Conservation (phyloP, 2,329 filamentous ascomycete genomes). For the Penicillium sp. region DNA sequence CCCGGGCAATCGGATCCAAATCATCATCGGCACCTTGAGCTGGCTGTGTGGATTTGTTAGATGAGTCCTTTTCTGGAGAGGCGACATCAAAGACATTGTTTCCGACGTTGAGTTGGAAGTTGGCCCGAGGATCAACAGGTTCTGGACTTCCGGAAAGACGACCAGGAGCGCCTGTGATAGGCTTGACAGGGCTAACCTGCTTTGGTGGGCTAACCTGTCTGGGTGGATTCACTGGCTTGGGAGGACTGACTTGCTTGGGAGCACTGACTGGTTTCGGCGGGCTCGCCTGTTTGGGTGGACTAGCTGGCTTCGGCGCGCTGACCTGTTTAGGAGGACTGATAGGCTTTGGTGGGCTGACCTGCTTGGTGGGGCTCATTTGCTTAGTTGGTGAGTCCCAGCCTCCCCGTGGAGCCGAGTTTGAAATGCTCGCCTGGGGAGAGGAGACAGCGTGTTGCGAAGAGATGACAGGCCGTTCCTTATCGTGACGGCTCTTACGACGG, state of each 20-base stretch:
- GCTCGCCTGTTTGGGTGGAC: slow-evolving; percentile 13
- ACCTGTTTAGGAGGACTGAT: neutral
- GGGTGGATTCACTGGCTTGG: slow-evolving; percentile 42
- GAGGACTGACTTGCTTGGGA: slow-evolving; percentile 28
- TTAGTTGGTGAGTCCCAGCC: slow-evolving; percentile 8
- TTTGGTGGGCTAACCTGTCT: slow-evolving; percentile 43
- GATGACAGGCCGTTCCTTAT: slow-evolving; percentile 58
- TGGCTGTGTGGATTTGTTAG: slow-evolving; percentile 41
- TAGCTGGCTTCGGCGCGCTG: slow-evolving; percentile 1
- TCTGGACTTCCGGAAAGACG: slow-evolving; percentile 66
- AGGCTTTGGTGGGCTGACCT: neutral
- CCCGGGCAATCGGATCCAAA: slow-evolving; percentile 84
- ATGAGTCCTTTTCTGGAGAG: slow-evolving; percentile 66
- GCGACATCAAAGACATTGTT: slow-evolving; percentile 95
- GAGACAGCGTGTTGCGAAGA: slow-evolving; percentile 30
- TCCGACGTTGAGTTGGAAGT: slow-evolving; percentile 88
- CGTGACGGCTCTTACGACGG: slow-evolving; percentile 81
- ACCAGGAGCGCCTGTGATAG: slow-evolving; percentile 32
- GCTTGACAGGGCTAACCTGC: slow-evolving; percentile 47
- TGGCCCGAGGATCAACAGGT: slow-evolving; percentile 86
- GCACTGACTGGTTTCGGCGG: slow-evolving; percentile 13
- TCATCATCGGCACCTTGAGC: slow-evolving; percentile 58
- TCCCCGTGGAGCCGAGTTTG: neutral
- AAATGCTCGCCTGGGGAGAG: slow-evolving; percentile 5
- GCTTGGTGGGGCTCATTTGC: neutral